Conservation (phyloP, 2,329 filamentous ascomycete species). For the Epichloe hybrida region DNA sequence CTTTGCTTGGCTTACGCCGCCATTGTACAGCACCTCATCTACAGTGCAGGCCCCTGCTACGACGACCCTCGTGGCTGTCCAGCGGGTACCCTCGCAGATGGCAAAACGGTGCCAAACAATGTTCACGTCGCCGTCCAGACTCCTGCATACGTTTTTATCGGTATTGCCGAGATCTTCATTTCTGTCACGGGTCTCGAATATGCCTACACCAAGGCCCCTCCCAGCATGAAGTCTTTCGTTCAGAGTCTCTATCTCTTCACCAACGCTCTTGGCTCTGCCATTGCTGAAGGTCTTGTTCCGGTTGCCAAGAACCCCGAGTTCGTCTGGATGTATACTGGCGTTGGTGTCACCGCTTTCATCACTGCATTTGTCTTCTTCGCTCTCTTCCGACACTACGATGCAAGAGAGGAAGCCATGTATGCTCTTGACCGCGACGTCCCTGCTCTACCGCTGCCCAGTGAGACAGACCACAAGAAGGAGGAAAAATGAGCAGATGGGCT, state of each 20-base stretch:
- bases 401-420: constrained; percentile 24
- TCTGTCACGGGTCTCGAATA: constrained; percentile 60
- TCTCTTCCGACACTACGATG: constrained; percentile 25
- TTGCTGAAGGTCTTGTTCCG: constrained; percentile 49
- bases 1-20: constrained; percentile 45
- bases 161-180: constrained; percentile 46
- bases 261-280: constrained; percentile 41
- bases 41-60: constrained; percentile 37
- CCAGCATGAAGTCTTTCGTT: constrained; percentile 52
- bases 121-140: constrained; percentile 41
- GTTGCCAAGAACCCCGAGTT: constrained; percentile 49
- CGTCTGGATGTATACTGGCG: constrained; percentile 50
- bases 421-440: constrained; percentile 24
- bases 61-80: constrained; percentile 27
- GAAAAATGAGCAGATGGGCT: not conserved
- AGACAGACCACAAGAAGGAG: not conserved
- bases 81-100: constrained; percentile 14
- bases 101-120: constrained; percentile 23
- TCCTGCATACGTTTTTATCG: constrained; percentile 44
- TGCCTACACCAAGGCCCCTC: constrained; percentile 59
- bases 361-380: constrained; percentile 39
- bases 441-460: not conserved
- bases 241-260: constrained; percentile 47
- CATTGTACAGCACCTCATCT: constrained; percentile 48
- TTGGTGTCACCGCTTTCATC: constrained; percentile 34